These are phyloP conservation scores for Phoenix roebelenii DNA, from an alignment of 176 grass and related monocot species.

Conservation along the genomic window DNA sequence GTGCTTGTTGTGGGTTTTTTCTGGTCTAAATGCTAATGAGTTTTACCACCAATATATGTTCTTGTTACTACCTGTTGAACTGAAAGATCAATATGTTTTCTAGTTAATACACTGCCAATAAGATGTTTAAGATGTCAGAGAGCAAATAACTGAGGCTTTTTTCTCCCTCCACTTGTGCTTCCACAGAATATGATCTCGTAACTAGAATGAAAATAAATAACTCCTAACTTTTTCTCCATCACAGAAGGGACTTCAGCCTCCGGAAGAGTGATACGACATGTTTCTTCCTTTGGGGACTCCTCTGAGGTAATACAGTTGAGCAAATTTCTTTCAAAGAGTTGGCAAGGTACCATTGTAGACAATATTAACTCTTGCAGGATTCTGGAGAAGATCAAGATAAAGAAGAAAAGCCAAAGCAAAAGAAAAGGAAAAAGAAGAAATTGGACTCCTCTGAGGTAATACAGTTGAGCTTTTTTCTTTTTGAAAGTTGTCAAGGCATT, in stretches of 20 bases:
- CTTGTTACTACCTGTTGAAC: no score
- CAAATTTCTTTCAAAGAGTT: background rate
- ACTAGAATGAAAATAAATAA: no score
- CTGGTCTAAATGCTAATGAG: no score
- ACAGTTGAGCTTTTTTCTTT: background rate
- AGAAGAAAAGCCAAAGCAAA: conserved; percentile 17
- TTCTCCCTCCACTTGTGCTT: no score
- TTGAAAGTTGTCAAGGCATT: conserved; percentile 6
- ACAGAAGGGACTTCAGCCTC: conserved; percentile 44
- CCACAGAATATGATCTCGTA: no score
- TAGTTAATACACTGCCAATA: no score
- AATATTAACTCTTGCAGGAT: conserved; percentile 21
- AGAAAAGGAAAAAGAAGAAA: conserved; percentile 45
- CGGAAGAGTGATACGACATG: conserved; percentile 59
- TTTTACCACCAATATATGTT: no score
- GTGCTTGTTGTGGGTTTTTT: no score
- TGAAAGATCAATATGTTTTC: no score
- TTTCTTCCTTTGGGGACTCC: conserved; percentile 60
- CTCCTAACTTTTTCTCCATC: background rate
- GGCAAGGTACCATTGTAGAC: background rate
- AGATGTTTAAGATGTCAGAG: no score
- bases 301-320: conserved; percentile 41
- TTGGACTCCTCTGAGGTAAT: conserved; percentile 8
- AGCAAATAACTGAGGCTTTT: no score
- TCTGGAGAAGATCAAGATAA: conserved; percentile 34